Evolutionary conservation across 768 basidiomycete genomes (phyloP).

Genomic region (Epithele typhae): DNA sequence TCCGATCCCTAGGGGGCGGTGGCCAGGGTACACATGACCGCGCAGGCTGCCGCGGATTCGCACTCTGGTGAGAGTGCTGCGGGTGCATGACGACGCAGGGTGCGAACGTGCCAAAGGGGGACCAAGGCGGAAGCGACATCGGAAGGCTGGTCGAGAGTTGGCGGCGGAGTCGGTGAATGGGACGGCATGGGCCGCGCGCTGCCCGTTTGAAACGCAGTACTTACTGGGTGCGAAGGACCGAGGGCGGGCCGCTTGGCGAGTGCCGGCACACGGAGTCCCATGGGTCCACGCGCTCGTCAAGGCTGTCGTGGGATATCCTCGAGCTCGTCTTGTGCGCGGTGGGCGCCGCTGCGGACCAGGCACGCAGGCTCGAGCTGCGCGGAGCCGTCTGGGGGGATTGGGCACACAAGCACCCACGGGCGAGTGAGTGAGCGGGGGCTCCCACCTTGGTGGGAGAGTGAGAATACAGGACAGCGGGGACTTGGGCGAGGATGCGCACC

Average conservation of each 20-base stretch:
- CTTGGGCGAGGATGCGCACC: constrained; percentile 7
- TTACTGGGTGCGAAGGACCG: too few relatives aligned
- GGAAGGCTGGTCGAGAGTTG: too few relatives aligned
- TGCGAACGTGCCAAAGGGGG: too few relatives aligned
- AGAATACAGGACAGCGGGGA: constrained; percentile 1
- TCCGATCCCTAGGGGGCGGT: too few relatives aligned
- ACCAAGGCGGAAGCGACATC: too few relatives aligned
- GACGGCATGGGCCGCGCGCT: too few relatives aligned
- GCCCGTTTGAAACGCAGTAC: too few relatives aligned
- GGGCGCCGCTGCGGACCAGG: too few relatives aligned
- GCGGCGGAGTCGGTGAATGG: too few relatives aligned
- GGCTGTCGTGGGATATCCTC: neutral
- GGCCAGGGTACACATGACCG: neutral
- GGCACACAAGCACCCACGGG: constrained; percentile 1
- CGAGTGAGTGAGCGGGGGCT: neutral
- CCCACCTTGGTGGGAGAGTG: constrained; percentile 9
- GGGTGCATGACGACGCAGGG: neutral
- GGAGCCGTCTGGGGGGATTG: constrained; percentile 1
- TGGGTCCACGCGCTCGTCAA: too few relatives aligned
- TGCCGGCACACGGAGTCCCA: too few relatives aligned
- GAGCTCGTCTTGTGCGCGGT: neutral
- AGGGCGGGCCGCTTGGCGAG: too few relatives aligned
- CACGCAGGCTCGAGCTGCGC: neutral
- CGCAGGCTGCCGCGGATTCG: neutral
- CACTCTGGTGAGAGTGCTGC: constrained; percentile 2